A percentile compares a stretch with the other conserved stretches of the same genome.
phyloP scores from a whole-genome alignment of 768 basidiomycete species.

The Leccinum fibrillosum region DNA sequence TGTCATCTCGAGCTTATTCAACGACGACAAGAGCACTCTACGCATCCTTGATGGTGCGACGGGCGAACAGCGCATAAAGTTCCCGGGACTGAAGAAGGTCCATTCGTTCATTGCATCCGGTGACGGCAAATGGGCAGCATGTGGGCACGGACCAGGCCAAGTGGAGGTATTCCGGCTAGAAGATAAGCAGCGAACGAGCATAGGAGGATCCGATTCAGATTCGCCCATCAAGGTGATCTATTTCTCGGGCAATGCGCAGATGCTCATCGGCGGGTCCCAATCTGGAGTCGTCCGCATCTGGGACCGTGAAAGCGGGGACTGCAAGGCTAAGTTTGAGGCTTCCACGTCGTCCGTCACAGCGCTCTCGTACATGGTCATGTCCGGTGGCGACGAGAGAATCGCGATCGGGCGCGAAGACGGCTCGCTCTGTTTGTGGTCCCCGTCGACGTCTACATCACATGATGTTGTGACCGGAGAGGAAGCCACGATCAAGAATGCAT shows the following conservation, averaged over 20 bases:
- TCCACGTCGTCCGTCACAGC: slow-evolving; percentile 16
- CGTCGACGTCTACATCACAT: slow-evolving; percentile 13
- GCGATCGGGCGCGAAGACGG: slow-evolving; percentile 20
- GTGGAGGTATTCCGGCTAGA: slow-evolving; percentile 4
- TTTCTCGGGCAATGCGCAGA: slow-evolving; percentile 15
- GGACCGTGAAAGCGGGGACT: slow-evolving; percentile 16
- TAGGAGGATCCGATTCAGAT: background rate
- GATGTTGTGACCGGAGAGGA: slow-evolving; percentile 2
- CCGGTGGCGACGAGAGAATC: background rate
- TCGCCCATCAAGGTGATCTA: background rate
- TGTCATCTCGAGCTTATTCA: background rate
- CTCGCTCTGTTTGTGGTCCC: slow-evolving; percentile 13
- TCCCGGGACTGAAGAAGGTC: slow-evolving; percentile 10
- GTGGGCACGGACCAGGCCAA: slow-evolving; percentile 1
- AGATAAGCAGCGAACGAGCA: background rate
- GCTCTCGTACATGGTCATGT: slow-evolving; percentile 4
- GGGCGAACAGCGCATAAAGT: slow-evolving; percentile 7
- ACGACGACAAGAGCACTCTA: slow-evolving; percentile 7
- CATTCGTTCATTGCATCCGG: slow-evolving; percentile 1
- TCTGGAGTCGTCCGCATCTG: slow-evolving; percentile 15
- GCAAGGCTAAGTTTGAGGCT: slow-evolving; percentile 2
- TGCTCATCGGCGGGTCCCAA: slow-evolving; percentile 19
- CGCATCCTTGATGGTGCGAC: slow-evolving; percentile 9
- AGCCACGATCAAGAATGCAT: slow-evolving; percentile 1
- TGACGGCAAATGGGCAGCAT: slow-evolving; percentile 8